Percentiles rank a stretch among this genome's conserved stretches.
Conservation (phyloP, 73 alveolate species). For the Urostyla sp. region DNA sequence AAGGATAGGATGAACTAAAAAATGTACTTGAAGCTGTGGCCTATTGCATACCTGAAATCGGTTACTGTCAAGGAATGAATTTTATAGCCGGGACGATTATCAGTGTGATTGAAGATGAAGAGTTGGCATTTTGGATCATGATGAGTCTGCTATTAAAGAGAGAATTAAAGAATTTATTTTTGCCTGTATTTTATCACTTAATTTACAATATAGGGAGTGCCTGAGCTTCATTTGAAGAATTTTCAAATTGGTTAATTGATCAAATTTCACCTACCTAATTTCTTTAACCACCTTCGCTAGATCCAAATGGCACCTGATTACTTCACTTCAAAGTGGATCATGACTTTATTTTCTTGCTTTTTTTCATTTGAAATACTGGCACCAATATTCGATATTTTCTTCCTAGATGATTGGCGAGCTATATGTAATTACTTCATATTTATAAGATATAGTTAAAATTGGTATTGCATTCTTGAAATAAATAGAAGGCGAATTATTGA, state of each 20-base stretch:
- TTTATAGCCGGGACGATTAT: slow-evolving; percentile 83
- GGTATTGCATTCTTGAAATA: slow-evolving; percentile 77
- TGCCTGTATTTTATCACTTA: slow-evolving; percentile 34
- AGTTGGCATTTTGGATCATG: slow-evolving; percentile 85
- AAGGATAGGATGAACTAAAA: slow-evolving; percentile 68
- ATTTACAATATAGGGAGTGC: slow-evolving; percentile 51
- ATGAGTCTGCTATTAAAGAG: slow-evolving; percentile 71
- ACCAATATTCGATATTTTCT: slow-evolving; percentile 81
- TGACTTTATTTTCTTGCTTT: slow-evolving; percentile 82
- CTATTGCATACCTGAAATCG: slow-evolving; percentile 85
- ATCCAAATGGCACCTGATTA: slow-evolving; percentile 80
- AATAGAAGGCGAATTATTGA: slow-evolving; percentile 73
- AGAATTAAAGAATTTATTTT: slow-evolving; percentile 70
- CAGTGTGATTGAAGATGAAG: slow-evolving; percentile 76
- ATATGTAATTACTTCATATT: no score
- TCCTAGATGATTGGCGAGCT: slow-evolving; percentile 88
- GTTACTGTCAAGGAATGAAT: slow-evolving; percentile 93
- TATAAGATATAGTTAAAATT: no score
- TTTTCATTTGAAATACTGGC: slow-evolving; percentile 82
- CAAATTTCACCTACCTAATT: slow-evolving; percentile 69
- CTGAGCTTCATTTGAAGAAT: slow-evolving; percentile 67
- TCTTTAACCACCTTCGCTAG: slow-evolving; percentile 71
- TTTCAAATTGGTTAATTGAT: slow-evolving; percentile 79
- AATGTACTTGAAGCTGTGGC: slow-evolving; percentile 74
- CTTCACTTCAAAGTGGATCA: slow-evolving; percentile 86